Conservation (phyloP, 2,329 filamentous ascomycete genomes). For the Fusarium veterinarium region DNA sequence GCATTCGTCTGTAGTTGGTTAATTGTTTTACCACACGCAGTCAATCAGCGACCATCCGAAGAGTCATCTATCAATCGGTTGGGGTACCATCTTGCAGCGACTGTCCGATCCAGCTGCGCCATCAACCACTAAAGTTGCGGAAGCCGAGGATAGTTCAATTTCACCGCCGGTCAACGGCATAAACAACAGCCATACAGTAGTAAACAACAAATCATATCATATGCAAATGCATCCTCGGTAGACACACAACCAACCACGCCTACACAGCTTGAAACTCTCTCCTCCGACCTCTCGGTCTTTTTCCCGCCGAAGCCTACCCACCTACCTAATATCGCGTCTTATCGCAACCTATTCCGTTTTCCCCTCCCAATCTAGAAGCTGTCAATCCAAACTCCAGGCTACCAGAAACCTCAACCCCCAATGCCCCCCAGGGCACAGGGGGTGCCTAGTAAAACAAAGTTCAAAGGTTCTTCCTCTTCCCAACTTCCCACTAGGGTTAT, state of each 20-base stretch:
- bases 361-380: constrained; percentile 23
- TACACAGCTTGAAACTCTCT: neutral
- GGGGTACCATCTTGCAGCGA: constrained; percentile 23
- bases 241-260: constrained; percentile 4
- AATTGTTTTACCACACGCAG: constrained; percentile 15
- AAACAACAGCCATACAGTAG: constrained; percentile 6
- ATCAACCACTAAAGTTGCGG: constrained; percentile 17
- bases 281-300: neutral
- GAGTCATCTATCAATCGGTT: constrained; percentile 23
- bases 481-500: constrained; percentile 5
- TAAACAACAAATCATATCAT: constrained; percentile 6
- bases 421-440: neutral
- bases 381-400: neutral
- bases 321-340: constrained; percentile 5
- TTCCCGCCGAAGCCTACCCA: constrained; percentile 1
- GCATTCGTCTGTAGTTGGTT: constrained; percentile 20
- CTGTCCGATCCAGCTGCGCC: constrained; percentile 24
- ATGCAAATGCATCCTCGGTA: constrained; percentile 6
- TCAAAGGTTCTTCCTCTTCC: constrained; percentile 14
- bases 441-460: neutral
- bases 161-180: constrained; percentile 31
- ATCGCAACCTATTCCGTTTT: constrained; percentile 14
- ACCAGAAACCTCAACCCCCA: constrained; percentile 5
- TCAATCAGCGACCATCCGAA: constrained; percentile 12
- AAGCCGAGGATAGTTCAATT: constrained; percentile 13